These are phyloP conservation scores for Diaporthe aspalathi DNA, from an alignment of 2,329 filamentous ascomycete genomes.

Conservation along the genomic window DNA sequence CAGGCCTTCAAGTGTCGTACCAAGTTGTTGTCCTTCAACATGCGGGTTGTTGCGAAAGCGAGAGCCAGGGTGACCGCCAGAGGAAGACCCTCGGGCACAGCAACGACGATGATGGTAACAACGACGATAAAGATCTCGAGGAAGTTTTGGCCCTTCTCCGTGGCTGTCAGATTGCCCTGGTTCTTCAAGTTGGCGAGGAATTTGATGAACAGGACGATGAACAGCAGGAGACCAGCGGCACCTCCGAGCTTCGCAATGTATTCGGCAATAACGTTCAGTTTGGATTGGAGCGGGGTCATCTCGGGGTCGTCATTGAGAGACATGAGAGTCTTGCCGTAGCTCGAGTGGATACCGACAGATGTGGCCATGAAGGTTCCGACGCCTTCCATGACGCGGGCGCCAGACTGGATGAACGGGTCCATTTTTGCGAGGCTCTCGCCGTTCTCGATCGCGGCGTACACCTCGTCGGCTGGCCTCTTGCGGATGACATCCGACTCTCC, in stretches of 20 bases:
- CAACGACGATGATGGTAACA: constrained; percentile 83
- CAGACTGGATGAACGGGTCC: constrained; percentile 89
- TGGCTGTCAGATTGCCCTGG: constrained; percentile 61
- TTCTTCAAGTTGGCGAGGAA: constrained; percentile 78
- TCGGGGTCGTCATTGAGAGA: constrained; percentile 79
- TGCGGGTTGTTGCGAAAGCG: constrained; percentile 80
- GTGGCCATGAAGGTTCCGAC: constrained; percentile 81
- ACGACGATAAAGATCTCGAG: constrained; percentile 82
- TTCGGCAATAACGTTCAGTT: constrained; percentile 79
- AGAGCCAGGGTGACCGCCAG: constrained; percentile 82
- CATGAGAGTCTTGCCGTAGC: constrained; percentile 81
- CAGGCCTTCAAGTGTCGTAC: constrained; percentile 82
- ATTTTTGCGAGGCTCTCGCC: constrained; percentile 76
- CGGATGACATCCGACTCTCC: constrained; percentile 81
- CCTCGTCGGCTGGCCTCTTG: constrained; percentile 75
- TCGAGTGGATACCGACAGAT: constrained; percentile 78
- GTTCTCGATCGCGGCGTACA: constrained; percentile 75
- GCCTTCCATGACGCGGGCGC: constrained; percentile 80
- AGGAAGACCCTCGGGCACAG: constrained; percentile 81
- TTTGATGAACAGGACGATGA: constrained; percentile 86
- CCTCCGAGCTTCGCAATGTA: constrained; percentile 84
- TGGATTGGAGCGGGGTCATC: constrained; percentile 80
- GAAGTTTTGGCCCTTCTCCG: constrained; percentile 82
- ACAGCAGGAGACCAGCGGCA: constrained; percentile 80
- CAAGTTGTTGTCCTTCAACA: constrained; percentile 82